These are phyloP conservation scores for Immersiporthe knoxdaviesiana DNA, from an alignment of 2,329 filamentous ascomycete genomes.

Conservation along the genomic window DNA sequence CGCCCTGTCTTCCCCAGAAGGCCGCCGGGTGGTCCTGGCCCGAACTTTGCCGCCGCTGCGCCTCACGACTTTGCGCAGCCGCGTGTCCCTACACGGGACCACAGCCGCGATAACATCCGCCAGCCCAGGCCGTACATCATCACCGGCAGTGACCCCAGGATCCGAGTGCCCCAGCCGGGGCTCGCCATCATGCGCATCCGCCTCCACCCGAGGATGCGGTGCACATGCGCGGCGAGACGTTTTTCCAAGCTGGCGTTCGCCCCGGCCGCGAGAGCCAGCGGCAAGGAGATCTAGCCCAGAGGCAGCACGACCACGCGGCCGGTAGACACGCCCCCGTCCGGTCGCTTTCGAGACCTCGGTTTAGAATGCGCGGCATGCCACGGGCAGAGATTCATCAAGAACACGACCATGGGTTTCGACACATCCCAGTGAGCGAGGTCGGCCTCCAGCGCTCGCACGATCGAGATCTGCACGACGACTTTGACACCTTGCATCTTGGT, in stretches of 20 bases:
- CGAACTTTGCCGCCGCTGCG: not conserved
- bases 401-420: conserved; percentile 4
- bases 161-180: not conserved
- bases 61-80: not conserved
- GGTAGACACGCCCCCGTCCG: not conserved
- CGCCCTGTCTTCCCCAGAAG: not conserved
- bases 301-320: not conserved
- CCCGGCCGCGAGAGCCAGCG: not conserved
- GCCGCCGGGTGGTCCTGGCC: not conserved
- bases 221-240: not conserved
- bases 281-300: not conserved
- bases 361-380: not conserved
- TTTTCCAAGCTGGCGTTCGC: not conserved
- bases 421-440: conserved; percentile 24
- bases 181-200: not conserved
- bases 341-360: not conserved
- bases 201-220: not conserved
- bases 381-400: conserved; percentile 6
- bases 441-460: conserved; percentile 15
- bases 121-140: not conserved
- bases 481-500: conserved; percentile 2
- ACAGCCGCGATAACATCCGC: conserved; percentile 5
- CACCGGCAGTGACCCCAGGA: not conserved
- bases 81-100: not conserved
- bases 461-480: not conserved